Evolutionary conservation across 2,329 filamentous ascomycete genomes (phyloP), one percentile per base, ranked within the genome.

Genomic region (Calonectria hawksworthii): DNA sequence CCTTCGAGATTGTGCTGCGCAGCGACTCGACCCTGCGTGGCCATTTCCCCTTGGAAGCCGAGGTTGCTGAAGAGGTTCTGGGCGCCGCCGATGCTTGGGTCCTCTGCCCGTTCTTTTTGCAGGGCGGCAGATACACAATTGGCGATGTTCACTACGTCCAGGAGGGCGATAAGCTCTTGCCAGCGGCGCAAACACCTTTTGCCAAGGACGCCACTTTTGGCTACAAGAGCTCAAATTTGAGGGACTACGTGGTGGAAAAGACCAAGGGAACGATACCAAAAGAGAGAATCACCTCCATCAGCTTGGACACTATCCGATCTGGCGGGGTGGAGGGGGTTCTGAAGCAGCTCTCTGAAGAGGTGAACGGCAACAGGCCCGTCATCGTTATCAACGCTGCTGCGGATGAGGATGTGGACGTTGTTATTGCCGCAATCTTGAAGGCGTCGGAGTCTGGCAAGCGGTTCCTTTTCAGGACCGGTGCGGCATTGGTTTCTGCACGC

Each of bases 201-300:
- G 90, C 90, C 0, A 86, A 86, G 34, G 90, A 92, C 75, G 90
- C 89, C 0, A 89, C 89, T 0, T 92, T 92, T 78, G 90, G 90
- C 0, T 92, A 91, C 75, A 86, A 84, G 71, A 89, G 86, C 68
- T 91, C 90, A 0, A 88, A 91, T 75, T 23, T 82, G 1, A 64
- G 69, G 3, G 80, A 82, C 78, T 92, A 90, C 76, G 86, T 91
- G 0, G 82, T 87, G 1, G 90, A 92, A 77, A 92, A 92, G 79
- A 86, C 87, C 0, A 85, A 84, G 4, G 88, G 88, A 0, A 70
- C 79, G 0, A 88, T 89, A 51, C 64, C 78, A 0, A 75, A 73
- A 0, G 86, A 86, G 2, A 82, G 85, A 8, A 83, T 90, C 8
- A 81, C 82, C 8, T 87, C 88, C 0, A 82, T 92, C 3, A 85